A percentile compares a stretch with the other conserved stretches of the same genome.
These are phyloP conservation scores for Teratosphaeria gauchensis DNA, from an alignment of 2,329 filamentous ascomycete species.

Conservation along the genomic window DNA sequence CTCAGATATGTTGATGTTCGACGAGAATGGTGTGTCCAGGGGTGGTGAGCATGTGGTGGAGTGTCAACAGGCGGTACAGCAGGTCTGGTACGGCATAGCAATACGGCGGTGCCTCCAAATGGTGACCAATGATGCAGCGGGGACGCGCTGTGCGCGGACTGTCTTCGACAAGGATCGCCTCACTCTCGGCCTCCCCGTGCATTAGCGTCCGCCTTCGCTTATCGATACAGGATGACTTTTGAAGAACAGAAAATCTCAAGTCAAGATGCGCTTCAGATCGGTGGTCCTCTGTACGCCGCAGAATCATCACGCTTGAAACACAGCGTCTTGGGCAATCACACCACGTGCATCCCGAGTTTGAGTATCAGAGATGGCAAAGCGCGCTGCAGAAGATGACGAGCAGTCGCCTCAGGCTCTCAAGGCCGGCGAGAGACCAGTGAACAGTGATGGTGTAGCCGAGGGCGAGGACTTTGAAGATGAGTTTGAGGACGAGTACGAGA, in stretches of 20 bases:
- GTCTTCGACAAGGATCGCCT: not conserved
- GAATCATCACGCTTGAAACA: conserved; percentile 12
- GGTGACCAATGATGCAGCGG: not conserved
- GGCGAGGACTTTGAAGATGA: conserved; percentile 83
- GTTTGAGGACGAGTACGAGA: conserved; percentile 87
- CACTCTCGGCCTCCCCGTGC: not conserved
- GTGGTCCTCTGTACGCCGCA: conserved; percentile 6
- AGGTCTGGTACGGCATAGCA: not conserved
- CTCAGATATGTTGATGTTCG: not conserved
- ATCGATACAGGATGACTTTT: not conserved
- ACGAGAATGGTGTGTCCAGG: not conserved
- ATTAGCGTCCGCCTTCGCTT: not conserved
- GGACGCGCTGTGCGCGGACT: not conserved
- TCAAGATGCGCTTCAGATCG: not conserved
- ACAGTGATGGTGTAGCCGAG: conserved; percentile 41
- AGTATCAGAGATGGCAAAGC: conserved; percentile 46
- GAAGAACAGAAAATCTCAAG: not conserved
- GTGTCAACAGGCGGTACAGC: not conserved
- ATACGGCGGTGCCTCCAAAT: not conserved
- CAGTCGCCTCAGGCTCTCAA: conserved; percentile 45
- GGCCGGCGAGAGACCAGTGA: conserved; percentile 50
- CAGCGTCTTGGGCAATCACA: conserved; percentile 19
- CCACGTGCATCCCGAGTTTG: conserved; percentile 16
- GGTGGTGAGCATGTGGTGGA: not conserved
- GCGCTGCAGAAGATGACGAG: conserved; percentile 45